Percentiles rank a stretch among this genome's conserved stretches.
Conservation (phyloP, 2,329 filamentous ascomycete species). For the Aspergillus ustus region DNA sequence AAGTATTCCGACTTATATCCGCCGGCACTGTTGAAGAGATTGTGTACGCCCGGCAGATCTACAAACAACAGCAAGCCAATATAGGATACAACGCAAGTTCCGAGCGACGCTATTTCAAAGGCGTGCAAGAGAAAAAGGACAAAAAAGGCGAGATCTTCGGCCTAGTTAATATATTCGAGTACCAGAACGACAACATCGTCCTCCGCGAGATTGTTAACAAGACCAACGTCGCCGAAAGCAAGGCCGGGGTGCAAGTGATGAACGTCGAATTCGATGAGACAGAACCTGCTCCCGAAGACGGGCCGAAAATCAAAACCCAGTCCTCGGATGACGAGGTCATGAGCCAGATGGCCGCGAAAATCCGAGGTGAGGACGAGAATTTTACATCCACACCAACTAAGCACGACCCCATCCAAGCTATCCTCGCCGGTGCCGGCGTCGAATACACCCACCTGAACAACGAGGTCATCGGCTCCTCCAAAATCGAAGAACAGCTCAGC, state of each 20-base stretch:
- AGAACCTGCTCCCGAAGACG: constrained; percentile 55
- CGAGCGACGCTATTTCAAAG: constrained; percentile 93
- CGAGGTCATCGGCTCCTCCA: constrained; percentile 90
- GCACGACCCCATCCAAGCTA: constrained; percentile 81
- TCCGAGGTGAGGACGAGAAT: constrained; percentile 50
- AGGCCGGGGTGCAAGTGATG: constrained; percentile 79
- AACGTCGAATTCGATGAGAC: constrained; percentile 71
- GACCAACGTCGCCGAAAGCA: constrained; percentile 93
- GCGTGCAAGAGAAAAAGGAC: constrained; percentile 80
- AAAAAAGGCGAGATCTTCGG: constrained; percentile 96
- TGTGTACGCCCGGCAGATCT: constrained; percentile 94
- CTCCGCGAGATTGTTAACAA: constrained; percentile 97
- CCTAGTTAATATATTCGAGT: constrained; percentile 82
- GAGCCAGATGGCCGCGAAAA: constrained; percentile 70
- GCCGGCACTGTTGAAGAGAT: constrained; percentile 96
- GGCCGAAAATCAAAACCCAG: constrained; percentile 24
- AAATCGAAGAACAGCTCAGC: constrained; percentile 84
- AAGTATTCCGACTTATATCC: constrained; percentile 90
- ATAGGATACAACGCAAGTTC: constrained; percentile 93
- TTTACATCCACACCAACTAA: constrained; percentile 41
- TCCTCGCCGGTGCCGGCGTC: constrained; percentile 84
- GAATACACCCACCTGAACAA: constrained; percentile 97
- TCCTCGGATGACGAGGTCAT: constrained; percentile 67
- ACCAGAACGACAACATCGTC: constrained; percentile 76
- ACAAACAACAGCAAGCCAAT: constrained; percentile 98